Base-by-base conservation (phyloP, 306 rosid genomes). In the Alnus rubra region DNA sequence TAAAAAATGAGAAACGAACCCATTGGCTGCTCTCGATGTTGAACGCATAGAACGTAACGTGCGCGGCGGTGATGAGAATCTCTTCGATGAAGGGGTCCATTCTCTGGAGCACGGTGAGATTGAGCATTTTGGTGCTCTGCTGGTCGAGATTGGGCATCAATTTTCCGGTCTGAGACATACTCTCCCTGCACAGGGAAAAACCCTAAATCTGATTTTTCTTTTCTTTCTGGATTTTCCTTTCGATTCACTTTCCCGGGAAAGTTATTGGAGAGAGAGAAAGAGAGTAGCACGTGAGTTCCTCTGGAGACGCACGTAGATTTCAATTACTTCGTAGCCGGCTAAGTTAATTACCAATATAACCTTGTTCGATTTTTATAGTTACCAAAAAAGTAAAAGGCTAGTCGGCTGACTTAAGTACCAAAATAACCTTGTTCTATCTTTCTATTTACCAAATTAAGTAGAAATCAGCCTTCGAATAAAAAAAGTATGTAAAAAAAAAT, bases 61-160 rank as follows among this genome's bases (percentile, higher is more conserved):
- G 98, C 0, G 97, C 94, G 1, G 97, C 98, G 52, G 97, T 94
- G 88, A 92, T 92, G 69, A 94, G 86, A 88, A 94, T 94, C 88
- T 92, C 93, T 77, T 91, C 97, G 74, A 94, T 87, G 89, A 85
- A 92, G 1, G 95, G 93, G 83, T 94, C 98, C 70, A 84, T 88
- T 80, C 98, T 81, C 81, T 92, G 98, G 60, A 94, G 91, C 44
- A 94, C 98, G 2, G 95, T 92, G 68, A 94, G 97, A 79, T 94
- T 94, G 79, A 92, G 95, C 83, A 88, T 78, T 81, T 91, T 94
- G 16, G 98, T 94, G 89, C 84, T 88, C 74, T 87, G 88, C 76
- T 85, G 93, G 85, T 94, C 98, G 59, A 94, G 91, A 90, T 94
- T 94, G 73, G 98, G 98, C 88, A 88, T 94, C 81, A 94, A 74